Evolutionary conservation across 805 yeast species (phyloP).

Genomic region (Candida endomychidarum): DNA sequence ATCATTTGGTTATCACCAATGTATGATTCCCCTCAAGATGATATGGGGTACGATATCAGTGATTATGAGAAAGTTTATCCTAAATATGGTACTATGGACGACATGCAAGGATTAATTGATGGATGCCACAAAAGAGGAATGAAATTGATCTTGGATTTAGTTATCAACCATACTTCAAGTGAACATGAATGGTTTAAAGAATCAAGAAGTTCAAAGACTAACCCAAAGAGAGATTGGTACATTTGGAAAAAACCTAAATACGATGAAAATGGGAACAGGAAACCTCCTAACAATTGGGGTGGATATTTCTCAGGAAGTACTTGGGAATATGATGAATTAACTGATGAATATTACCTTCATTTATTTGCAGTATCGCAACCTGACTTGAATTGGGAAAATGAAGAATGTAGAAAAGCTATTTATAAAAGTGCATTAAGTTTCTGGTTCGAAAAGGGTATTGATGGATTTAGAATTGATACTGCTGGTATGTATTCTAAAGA

Average conservation of each 20-base stretch:
- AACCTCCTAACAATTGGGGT: slow-evolving; percentile 61
- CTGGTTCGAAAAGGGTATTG: slow-evolving; percentile 58
- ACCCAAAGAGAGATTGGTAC: slow-evolving; percentile 63
- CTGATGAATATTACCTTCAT: slow-evolving; percentile 56
- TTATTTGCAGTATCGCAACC: slow-evolving; percentile 57
- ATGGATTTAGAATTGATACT: slow-evolving; percentile 60
- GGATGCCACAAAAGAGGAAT: slow-evolving; percentile 50
- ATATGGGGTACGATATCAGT: slow-evolving; percentile 63
- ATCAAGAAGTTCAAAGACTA: slow-evolving; percentile 48
- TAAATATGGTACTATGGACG: slow-evolving; percentile 54
- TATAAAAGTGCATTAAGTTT: slow-evolving; percentile 49
- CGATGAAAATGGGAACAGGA: slow-evolving; percentile 47
- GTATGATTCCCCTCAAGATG: slow-evolving; percentile 59
- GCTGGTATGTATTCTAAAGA: slow-evolving; percentile 55
- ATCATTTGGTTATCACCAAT: slow-evolving; percentile 59
- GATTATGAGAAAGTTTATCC: slow-evolving; percentile 54
- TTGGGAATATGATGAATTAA: slow-evolving; percentile 55
- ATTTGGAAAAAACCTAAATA: slow-evolving; percentile 53
- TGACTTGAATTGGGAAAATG: slow-evolving; percentile 62
- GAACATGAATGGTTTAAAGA: slow-evolving; percentile 61
- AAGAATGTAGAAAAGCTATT: slow-evolving; percentile 34
- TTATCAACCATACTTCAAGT: slow-evolving; percentile 57
- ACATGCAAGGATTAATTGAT: slow-evolving; percentile 47
- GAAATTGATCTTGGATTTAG: slow-evolving; percentile 55
- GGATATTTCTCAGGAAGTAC: slow-evolving; percentile 55